Conservation (phyloP, 495 filamentous ascomycete genomes). For the Penicillium lividum region DNA sequence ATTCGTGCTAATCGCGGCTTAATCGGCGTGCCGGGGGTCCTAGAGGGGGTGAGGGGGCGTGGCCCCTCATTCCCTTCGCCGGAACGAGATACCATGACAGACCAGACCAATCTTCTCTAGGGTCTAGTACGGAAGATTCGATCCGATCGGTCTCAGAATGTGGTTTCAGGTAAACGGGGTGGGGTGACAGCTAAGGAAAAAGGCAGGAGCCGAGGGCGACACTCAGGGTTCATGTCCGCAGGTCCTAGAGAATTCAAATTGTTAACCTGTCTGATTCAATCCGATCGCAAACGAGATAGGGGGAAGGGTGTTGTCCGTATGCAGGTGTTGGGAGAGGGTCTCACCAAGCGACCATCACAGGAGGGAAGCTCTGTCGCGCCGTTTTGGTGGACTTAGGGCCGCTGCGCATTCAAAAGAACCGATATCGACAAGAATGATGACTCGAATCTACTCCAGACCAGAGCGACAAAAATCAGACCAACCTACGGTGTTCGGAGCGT, state of each 20-base stretch:
- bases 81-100: slow-evolving; percentile 44
- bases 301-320: slow-evolving; percentile 6
- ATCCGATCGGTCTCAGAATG: slow-evolving; percentile 22
- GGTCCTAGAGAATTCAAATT: slow-evolving; percentile 17
- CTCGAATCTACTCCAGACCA: neutral
- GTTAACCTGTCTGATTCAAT: slow-evolving; percentile 19
- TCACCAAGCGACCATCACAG: slow-evolving; percentile 35
- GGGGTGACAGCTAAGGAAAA: slow-evolving; percentile 28
- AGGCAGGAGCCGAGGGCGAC: slow-evolving; percentile 41
- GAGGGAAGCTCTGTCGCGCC: slow-evolving; percentile 31
- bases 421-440: neutral
- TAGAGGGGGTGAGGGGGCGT: slow-evolving; percentile 40
- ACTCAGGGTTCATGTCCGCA: slow-evolving; percentile 43
- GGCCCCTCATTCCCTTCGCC: slow-evolving; percentile 41
- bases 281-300: slow-evolving; percentile 16
- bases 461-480: neutral
- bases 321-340: slow-evolving; percentile 20
- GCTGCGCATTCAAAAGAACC: slow-evolving; percentile 20
- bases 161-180: slow-evolving; percentile 29
- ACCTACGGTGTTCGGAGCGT: slow-evolving; percentile 8
- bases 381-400: slow-evolving; percentile 24
- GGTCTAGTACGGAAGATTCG: slow-evolving; percentile 10
- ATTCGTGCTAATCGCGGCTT: slow-evolving; percentile 45
- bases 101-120: slow-evolving; percentile 6
- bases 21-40: slow-evolving; percentile 39